Evolutionary conservation across 2,329 filamentous ascomycete genomes (phyloP), one percentile per base, ranked within the genome.

Genomic region (Chaetothyriales sp.): DNA sequence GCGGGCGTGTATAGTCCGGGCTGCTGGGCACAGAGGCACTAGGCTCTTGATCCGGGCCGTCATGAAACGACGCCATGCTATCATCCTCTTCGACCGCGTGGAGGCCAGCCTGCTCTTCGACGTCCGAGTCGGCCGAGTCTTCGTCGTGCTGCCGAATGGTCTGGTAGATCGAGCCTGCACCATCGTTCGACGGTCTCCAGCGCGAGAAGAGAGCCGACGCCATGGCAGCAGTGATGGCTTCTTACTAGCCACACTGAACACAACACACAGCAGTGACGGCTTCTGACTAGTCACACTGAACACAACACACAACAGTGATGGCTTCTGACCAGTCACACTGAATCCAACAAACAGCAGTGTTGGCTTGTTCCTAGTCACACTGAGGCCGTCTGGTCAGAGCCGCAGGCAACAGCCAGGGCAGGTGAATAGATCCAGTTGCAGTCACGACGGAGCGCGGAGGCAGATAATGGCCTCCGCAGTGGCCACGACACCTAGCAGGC

Each of bases 191-290:
- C 8, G 69, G 69, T 43, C 71, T 61, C 43, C 77, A 69, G 51
- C 73, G 70, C 45, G 75, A 77, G 43, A 78, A 64, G 18, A 77
- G 65, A 58, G 75, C 73, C 56, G 76, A 77, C 50, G 74, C 70
- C 73, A 77, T 75, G 67, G 72, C 73, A 57, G 53, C 29, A 15
- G n/a, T n/a, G 18, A 37, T 48, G 40, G 29, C 29, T 37, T 5
- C 29, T 37, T 2, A 37, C 29, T 10, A 10, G n/a, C n/a, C 29
- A 37, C 29, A 37, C 9, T 37, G 8, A 37, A 37, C 29, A 37
- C 29, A 37, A 37, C 29, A 37, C 8, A 10, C 4, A 37, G 29
- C 29, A 37, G n/a, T n/a, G n/a, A n/a, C n/a, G n/a, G n/a, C n/a
- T n/a, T n/a, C n/a, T n/a, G n/a, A n/a, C n/a, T n/a, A n/a, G n/a